Percentiles rank a stretch among this genome's conserved stretches.
phyloP scores from a whole-genome alignment of 345 rosid species.

The Populus nigra region DNA sequence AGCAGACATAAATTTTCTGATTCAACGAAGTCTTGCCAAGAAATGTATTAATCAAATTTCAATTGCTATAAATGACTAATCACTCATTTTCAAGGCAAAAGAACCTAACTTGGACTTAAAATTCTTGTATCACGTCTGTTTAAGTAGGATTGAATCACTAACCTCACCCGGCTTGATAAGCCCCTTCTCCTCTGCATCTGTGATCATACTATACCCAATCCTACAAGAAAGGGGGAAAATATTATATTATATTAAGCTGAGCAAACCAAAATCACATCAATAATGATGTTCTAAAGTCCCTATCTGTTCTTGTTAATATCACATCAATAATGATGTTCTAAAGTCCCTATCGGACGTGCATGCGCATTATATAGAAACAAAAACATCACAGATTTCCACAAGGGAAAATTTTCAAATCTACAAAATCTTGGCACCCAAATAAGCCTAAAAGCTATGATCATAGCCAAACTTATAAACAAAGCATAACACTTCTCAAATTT shows the following conservation, averaged over 20 bases:
- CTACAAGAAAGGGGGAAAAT: slow-evolving; percentile 24
- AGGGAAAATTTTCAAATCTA: not conserved
- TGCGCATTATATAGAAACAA: not conserved
- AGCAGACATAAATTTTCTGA: not conserved
- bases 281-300: not conserved
- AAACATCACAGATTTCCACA: not conserved
- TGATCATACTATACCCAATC: slow-evolving; percentile 74
- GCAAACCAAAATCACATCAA: not conserved
- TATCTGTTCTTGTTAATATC: not conserved
- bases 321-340: not conserved
- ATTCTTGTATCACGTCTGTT: not conserved
- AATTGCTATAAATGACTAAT: not conserved
- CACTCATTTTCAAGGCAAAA: not conserved
- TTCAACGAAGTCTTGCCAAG: not conserved
- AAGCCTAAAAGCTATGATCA: not conserved
- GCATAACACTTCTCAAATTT: not conserved
- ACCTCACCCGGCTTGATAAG: slow-evolving; percentile 66
- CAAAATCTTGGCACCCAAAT: not conserved
- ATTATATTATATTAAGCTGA: not conserved
- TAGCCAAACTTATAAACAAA: not conserved
- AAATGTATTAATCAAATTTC: not conserved
- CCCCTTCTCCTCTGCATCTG: slow-evolving; percentile 75
- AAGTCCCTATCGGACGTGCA: not conserved
- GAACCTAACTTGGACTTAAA: not conserved
- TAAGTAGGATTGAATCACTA: slow-evolving; percentile 22